A percentile compares a stretch with the other conserved stretches of the same genome.
Evolutionary conservation across 768 basidiomycete genomes (phyloP).

Genomic region (Trametes maxima): DNA sequence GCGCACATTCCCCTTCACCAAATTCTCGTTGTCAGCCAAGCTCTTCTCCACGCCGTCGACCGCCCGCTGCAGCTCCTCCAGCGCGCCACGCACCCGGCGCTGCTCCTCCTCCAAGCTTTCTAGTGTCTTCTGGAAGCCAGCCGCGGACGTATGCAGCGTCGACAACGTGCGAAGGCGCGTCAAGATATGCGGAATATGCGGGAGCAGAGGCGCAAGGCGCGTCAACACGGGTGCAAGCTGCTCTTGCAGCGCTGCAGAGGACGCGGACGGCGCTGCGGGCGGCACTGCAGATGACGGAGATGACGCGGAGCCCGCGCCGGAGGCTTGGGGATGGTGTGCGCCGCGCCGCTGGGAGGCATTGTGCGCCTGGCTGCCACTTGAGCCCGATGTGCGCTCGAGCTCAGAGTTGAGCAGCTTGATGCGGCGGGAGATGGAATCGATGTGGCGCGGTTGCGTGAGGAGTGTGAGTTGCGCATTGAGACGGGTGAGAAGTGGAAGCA

Average conservation of each 20-base stretch:
- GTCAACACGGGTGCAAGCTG: constrained; percentile 69
- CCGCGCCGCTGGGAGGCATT: constrained; percentile 42
- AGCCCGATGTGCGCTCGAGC: constrained; percentile 73
- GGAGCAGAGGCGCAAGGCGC: constrained; percentile 70
- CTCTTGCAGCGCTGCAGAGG: constrained; percentile 47
- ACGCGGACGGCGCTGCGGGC: constrained; percentile 20
- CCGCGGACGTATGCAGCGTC: constrained; percentile 77
- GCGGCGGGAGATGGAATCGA: constrained; percentile 92
- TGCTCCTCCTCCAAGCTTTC: constrained; percentile 73
- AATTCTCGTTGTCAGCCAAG: constrained; percentile 67
- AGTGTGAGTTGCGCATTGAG: constrained; percentile 85
- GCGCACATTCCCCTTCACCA: constrained; percentile 73
- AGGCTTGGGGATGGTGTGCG: constrained; percentile 25
- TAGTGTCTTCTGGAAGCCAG: constrained; percentile 72
- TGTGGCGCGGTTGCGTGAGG: constrained; percentile 92
- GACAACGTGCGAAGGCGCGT: constrained; percentile 86
- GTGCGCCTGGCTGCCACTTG: constrained; percentile 41
- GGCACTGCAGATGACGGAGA: constrained; percentile 12
- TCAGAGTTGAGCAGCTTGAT: constrained; percentile 92
- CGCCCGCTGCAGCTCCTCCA: constrained; percentile 70
- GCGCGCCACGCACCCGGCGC: constrained; percentile 56
- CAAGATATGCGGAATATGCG: constrained; percentile 88
- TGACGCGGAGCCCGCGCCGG: constrained; percentile 7
- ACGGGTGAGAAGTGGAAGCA: constrained; percentile 80
- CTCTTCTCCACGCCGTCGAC: constrained; percentile 75